Evolutionary conservation across 192 early-diverging fungal genomes (phyloP), one percentile per base, ranked within the genome.

Genomic region (Rhizoclosmatium sp.): DNA sequence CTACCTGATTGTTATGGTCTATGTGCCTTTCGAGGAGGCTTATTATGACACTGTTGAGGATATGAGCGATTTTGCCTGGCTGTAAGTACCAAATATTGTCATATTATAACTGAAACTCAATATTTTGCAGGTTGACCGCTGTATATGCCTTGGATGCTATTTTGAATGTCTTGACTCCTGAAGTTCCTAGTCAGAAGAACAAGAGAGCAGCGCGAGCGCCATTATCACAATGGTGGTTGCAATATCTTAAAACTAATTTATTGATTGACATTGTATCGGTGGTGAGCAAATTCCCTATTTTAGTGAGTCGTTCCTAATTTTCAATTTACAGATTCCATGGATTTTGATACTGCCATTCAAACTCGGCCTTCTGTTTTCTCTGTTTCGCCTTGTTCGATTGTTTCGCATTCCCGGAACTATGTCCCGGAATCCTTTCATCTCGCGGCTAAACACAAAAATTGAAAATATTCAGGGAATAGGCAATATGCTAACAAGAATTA

Each of bases 381-480:
- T 47, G 23, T 42, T 46, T 54, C 23, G 41, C 16, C 68, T 79
- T 59, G 16, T 69, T 54, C 58, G 65, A 5, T 31, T 59, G 16
- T 14, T 58, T n/a, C 70, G 70, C 2, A 31, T 54, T n/a, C 48
- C 70, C 1, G 9, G 48, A 16, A 73, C 65, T 2, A 42, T 80
- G 69, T 39, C 16, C 10, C 46, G 41, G 2, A 69, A 44, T 40
- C 59, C 71, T 0, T n/a, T 65, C 3, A 47, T 56, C 19, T 4
- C 31, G 2, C 7, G 41, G 4, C 2, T 65, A 45, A n/a, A 73
- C 31, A 71, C 14, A 5, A 40, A 16, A 9, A 59, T 80, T 3
- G 68, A 71, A 60, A 73, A 51, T n/a, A 56, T 72, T 5, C 10
- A 39, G 14, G 70, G 64, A 12, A 73, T 73, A 44, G 78, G 78